Evolutionary conservation across 768 basidiomycete genomes (phyloP), one percentile per base, ranked within the genome.

Genomic region (Glaciozyma martinii): DNA sequence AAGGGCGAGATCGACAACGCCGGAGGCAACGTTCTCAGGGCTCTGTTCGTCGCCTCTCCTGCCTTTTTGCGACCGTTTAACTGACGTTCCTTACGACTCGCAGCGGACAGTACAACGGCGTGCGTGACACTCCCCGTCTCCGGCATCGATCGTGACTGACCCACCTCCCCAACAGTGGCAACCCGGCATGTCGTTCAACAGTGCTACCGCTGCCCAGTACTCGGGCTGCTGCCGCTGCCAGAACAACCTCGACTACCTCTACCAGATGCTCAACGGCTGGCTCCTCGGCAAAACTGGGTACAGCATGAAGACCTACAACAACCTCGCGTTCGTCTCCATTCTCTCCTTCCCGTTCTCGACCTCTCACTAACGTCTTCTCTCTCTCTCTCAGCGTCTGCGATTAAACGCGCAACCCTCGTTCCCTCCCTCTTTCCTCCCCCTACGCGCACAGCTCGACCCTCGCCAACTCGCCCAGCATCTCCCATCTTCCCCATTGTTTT

Each of bases 251-350:
- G 66, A 63, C 60, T 63, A 30, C 27, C 42, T 49, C 9, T 37
- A 59, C 37, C 67, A 68, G 32, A 65, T 68, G 63, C n/a, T 37
- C 0, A 61, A 63, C 43, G 70, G 70, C 5, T 71, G 70, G 70
- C 43, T 71, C 19, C n/a, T 55, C n/a, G 66, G 66, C 21, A 12
- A 27, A 5, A 67, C 66, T 0, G 70, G 70, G 5, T 71, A 71
- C 66, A 47, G 60, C 27, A 49, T 66, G 4, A 59, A 60, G 1
- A 33, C 46, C 2, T 56, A 37, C 56, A 29, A 54, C 40, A 71
- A 71, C 64, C 57, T 71, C 32, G 47, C 42, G 32, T 27, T n/a
- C 30, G 52, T 61, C n/a, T 7, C 52, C 25, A 13, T 7, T 52
- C 32, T 50, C 19, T 25, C 30, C 16, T 25, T 27, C 29, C 23